Base-by-base conservation (phyloP, 352 stramenopile species). In the Phytophthora tentaculata region DNA sequence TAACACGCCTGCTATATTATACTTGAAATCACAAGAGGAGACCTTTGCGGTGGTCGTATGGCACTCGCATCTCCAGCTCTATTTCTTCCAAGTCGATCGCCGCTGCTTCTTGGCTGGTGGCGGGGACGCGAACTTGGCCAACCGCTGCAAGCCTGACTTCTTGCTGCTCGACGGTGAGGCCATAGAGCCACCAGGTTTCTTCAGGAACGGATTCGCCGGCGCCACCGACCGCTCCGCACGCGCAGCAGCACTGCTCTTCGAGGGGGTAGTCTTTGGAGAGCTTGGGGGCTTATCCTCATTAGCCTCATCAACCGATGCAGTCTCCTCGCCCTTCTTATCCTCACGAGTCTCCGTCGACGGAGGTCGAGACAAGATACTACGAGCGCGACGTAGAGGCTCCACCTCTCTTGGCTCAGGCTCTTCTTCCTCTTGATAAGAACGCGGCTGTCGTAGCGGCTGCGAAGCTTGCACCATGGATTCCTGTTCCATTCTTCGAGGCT, bases 181-280 rank as follows among this genome's bases (percentile, higher is more conserved):
- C 10, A 57, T 49, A 5, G 58, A 73, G 16, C 28, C 45, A 2
- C 43, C 47, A 7, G 84, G 58, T 28, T 89, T 90, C 64, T 91
- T 92, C 17, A 93, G 52, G 51, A 93, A 93, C 64, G 84, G 84
- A 57, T 93, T 93, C 19, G 76, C 68, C 3, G 84, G 84, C 24
- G 81, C 81, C 37, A 89, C 76, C 0, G 81, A 88, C 23, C 72
- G 71, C 56, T 88, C 76, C n/a, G 69, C 50, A 47, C 23, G 41
- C 9, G 49, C 26, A n/a, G 49, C 26, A n/a, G 23, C 41, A 26
- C 44, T 75, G 29, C 6, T 50, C 47, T 68, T 74, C 20, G 37
- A 32, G 7, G 22, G n/a, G 3, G 60, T 19, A 45, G 64, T 9
- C 32, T 66, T 72, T n/a, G 58, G 53, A 22, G 55, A 62, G 16